Evolutionary conservation across 225 moss, liverwort and hornwort genomes (phyloP), one percentile per base, ranked within the genome.

Genomic region (Marchantia paleacea): DNA sequence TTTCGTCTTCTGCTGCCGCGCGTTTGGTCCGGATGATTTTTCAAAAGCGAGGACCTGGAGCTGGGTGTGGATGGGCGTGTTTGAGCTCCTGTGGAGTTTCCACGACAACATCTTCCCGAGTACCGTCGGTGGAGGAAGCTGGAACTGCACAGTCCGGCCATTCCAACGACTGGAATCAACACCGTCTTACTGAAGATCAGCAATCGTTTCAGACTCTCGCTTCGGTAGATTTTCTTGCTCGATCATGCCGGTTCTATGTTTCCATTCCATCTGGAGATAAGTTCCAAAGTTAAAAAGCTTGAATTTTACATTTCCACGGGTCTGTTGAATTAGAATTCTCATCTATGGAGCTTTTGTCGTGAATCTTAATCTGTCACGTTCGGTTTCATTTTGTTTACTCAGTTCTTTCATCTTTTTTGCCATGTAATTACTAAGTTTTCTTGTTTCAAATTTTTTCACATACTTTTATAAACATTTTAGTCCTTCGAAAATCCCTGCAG

Each of bases 111-210:
- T 75, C 49, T 57, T 78, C 50, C 9, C 53, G 51, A 8, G 73
- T 79, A 10, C 74, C 79, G 28, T 82, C 77, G 18, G 67, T 67
- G 39, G 84, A 84, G 72, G 82, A 87, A 61, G 84, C 73, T 11
- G 64, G 79, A 19, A 24, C 65, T 14, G 1, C 76, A 24, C 73
- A 80, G 62, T 79, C 84, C 12, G 81, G 75, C 14, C 54, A 70
- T 63, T 86, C 84, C 31, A 58, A 69, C 31, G 69, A 78, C 68
- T 87, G 84, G 84, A 81, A 84, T 73, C 75, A 84, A 50, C 87
- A 87, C 70, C 51, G 18, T 52, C 85, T 87, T 48, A 82, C 82
- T 12, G 87, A 82, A 65, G 87, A 87, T 24, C 87, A 87, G 64
- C 77, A 77, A 31, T 80, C 84, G 66, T 87, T 87, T 53, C 82